phyloP scores from a whole-genome alignment of 176 grass and related monocot genomes.

The Leersia perrieri region DNA sequence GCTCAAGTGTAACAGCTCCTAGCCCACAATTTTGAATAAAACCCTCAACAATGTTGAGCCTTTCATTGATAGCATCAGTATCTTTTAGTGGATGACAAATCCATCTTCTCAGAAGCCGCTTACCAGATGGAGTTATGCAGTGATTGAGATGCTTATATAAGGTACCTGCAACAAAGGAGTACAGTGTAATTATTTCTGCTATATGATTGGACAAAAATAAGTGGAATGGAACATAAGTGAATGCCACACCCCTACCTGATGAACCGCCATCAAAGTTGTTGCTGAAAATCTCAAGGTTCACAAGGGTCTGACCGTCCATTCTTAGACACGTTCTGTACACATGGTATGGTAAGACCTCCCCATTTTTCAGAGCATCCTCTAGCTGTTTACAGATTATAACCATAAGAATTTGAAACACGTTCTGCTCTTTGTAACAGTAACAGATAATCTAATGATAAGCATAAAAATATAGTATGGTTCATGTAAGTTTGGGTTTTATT shows the following conservation, averaged over 20 bases:
- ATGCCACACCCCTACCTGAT: constrained; percentile 51
- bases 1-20: constrained; percentile 43
- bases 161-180: constrained; percentile 53
- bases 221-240: neutral
- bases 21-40: constrained; percentile 69
- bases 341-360: constrained; percentile 76
- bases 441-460: constrained; percentile 9
- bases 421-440: neutral
- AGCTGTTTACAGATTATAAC: constrained; percentile 59
- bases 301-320: constrained; percentile 95
- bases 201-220: constrained; percentile 12
- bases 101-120: constrained; percentile 86
- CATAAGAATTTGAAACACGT: constrained; percentile 27
- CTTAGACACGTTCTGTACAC: constrained; percentile 88
- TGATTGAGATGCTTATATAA: constrained; percentile 92
- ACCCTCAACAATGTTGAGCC: constrained; percentile 77
- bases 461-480: neutral
- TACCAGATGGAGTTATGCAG: constrained; percentile 81
- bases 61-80: constrained; percentile 62
- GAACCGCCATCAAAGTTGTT: constrained; percentile 79
- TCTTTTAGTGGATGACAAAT: constrained; percentile 87
- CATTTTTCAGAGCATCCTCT: constrained; percentile 76
- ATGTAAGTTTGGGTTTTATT: neutral
- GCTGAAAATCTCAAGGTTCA: constrained; percentile 95
- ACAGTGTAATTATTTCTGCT: neutral